phyloP scores from a whole-genome alignment of 768 basidiomycete genomes.

The Trametopsis cervina region DNA sequence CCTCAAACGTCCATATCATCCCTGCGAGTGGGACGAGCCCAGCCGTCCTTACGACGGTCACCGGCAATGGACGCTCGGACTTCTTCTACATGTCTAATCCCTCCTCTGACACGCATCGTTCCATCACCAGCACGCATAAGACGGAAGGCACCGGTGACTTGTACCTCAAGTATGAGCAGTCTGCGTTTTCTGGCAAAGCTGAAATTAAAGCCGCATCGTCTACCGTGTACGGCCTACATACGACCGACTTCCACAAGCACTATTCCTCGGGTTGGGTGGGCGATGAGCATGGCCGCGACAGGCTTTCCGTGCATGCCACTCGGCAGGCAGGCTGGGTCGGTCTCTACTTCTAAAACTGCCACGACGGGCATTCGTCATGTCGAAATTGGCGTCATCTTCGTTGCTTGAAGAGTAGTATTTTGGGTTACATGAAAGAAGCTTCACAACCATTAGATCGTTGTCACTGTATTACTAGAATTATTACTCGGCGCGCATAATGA shows the following conservation, averaged over 20 bases:
- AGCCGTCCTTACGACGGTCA: slow-evolving; percentile 37
- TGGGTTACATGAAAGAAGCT: too few relatives aligned
- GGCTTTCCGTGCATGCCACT: slow-evolving; percentile 16
- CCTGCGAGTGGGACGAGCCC: slow-evolving; percentile 29
- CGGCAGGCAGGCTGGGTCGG: slow-evolving; percentile 23
- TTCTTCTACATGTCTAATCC: slow-evolving; percentile 35
- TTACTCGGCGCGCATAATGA: too few relatives aligned
- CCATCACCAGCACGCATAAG: slow-evolving; percentile 40
- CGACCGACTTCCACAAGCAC: slow-evolving; percentile 1
- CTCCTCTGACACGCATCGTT: slow-evolving; percentile 34
- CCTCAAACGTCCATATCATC: slow-evolving; percentile 40
- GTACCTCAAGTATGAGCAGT: slow-evolving; percentile 47
- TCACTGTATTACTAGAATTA: too few relatives aligned
- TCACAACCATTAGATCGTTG: too few relatives aligned
- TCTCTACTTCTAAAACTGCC: slow-evolving; percentile 24
- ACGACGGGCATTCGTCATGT: too few relatives aligned
- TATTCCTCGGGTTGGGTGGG: slow-evolving; percentile 23
- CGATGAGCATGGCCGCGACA: slow-evolving; percentile 24
- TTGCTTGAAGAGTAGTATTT: too few relatives aligned
- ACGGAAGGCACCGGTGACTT: slow-evolving; percentile 46
- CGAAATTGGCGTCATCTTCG: too few relatives aligned
- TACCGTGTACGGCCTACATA: slow-evolving; percentile 17
- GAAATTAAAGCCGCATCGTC: slow-evolving; percentile 36
- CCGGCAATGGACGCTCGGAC: slow-evolving; percentile 49
- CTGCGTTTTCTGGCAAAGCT: slow-evolving; percentile 43